Percentiles rank a stretch among this genome's conserved stretches.
phyloP scores from a whole-genome alignment of 2,329 filamentous ascomycete genomes.

The Fusarium sp. region DNA sequence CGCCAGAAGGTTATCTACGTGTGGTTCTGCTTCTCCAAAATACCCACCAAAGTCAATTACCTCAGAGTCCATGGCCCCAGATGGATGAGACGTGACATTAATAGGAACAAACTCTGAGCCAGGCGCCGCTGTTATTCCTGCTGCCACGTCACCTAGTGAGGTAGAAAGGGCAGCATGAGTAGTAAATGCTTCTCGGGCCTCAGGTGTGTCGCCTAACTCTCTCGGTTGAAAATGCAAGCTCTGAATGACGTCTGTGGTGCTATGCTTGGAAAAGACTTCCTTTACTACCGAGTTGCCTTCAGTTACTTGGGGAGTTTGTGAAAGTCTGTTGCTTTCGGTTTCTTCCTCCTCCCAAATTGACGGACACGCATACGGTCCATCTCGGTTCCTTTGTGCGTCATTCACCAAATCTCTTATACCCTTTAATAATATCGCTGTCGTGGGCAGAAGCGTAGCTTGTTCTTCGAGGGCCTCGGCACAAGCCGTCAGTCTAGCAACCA shows the following conservation, averaged over 20 bases:
- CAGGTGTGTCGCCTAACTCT: not conserved
- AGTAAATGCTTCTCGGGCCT: not conserved
- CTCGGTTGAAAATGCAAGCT: conserved; percentile 11
- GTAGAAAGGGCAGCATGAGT: not conserved
- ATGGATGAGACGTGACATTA: not conserved
- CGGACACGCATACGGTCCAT: conserved; percentile 4
- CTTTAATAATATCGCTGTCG: conserved; percentile 11
- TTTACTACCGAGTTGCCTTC: not conserved
- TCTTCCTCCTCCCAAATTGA: conserved; percentile 34
- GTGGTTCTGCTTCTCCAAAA: not conserved
- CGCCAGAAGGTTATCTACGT: not conserved
- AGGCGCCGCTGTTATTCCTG: not conserved
- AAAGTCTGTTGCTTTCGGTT: not conserved
- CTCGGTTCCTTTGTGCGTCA: conserved; percentile 8
- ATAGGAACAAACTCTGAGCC: not conserved
- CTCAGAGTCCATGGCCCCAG: not conserved
- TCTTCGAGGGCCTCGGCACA: conserved; percentile 9
- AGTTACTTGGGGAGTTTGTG: not conserved
- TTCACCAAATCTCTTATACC: conserved; percentile 19
- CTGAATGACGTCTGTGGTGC: conserved; percentile 16
- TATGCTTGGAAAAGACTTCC: conserved; percentile 29
- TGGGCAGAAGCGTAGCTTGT: conserved; percentile 1
- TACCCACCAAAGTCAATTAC: not conserved
- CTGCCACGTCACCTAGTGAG: not conserved
- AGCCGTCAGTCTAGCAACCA: not conserved